Base-by-base conservation (phyloP, 2,329 filamentous ascomycete species). In the Penicillium sp. region DNA sequence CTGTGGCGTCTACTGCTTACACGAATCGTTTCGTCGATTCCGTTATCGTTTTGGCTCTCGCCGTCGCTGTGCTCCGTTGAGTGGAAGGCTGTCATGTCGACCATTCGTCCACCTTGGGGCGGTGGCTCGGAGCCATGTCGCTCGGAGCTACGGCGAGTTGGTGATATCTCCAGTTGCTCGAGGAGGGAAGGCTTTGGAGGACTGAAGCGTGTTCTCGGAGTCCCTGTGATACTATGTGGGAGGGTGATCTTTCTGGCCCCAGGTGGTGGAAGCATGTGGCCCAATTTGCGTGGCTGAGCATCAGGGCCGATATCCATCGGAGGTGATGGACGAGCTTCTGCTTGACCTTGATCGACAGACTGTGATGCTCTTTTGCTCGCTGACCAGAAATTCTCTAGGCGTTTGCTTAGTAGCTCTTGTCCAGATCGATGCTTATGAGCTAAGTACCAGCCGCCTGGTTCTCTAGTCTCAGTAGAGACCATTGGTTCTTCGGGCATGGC, bases 181-280 rank as follows among this genome's bases (percentile, higher is more conserved):
- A 77, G 70, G 11, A 76, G 72, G 35, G 75, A 76, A n/a, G 75
- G 75, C 52, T 76, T 77, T 7, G 75, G 75, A 4, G 75, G 76
- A 52, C 76, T 78, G 55, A 78, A 78, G 38, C 76, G 71, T 35
- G 73, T 77, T 56, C 74, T 71, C 8, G 76, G 75, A 1, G 75
- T 78, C 37, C 69, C 68, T 6, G 71, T 74, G 61, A 72, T 71
- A 55, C 66, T 76, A 38, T 69, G 75, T 19, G 75, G 70, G 13
- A 77, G 70, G 22, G 68, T 69, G 35, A 76, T 69, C 64, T 73
- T 75, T 57, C 72, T 71, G 48, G 66, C 51, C 28, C 64, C 66
- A 46, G 64, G 61, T 22, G 66, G 61, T 30, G 72, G 68, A 46
- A 72, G 61, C 60, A 65, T 65, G 53, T 69, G 70, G 26, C 66